phyloP scores from a whole-genome alignment of 2,329 filamentous ascomycete species.

The Hypomyces perniciosus region DNA sequence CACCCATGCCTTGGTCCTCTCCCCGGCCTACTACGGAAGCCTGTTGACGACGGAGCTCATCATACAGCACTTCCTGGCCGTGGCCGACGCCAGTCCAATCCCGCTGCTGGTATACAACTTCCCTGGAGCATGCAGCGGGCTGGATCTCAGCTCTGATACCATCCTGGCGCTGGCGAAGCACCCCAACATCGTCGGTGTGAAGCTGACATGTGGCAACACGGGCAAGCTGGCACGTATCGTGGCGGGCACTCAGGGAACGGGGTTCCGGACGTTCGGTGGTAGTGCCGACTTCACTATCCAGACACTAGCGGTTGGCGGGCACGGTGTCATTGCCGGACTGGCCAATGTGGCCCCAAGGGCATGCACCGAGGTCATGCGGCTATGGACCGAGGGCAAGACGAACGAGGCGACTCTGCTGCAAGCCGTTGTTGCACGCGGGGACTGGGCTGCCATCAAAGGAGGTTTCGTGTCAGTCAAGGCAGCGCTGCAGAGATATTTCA shows the following conservation, averaged over 20 bases:
- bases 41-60: slow-evolving; percentile 53
- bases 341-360: slow-evolving; percentile 64
- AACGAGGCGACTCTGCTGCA: slow-evolving; percentile 59
- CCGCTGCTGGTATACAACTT: slow-evolving; percentile 61
- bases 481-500: slow-evolving; percentile 54
- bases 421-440: slow-evolving; percentile 57
- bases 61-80: slow-evolving; percentile 55
- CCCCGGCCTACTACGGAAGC: slow-evolving; percentile 62
- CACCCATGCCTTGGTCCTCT: slow-evolving; percentile 61
- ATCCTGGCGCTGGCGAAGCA: slow-evolving; percentile 47
- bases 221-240: slow-evolving; percentile 50
- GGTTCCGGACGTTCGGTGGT: slow-evolving; percentile 65
- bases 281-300: slow-evolving; percentile 70
- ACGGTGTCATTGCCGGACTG: slow-evolving; percentile 65
- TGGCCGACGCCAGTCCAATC: slow-evolving; percentile 52
- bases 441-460: slow-evolving; percentile 64
- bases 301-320: slow-evolving; percentile 61
- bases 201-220: slow-evolving; percentile 59
- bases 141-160: slow-evolving; percentile 52
- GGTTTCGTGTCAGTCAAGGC: slow-evolving; percentile 66
- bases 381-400: slow-evolving; percentile 53
- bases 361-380: slow-evolving; percentile 54
- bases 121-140: slow-evolving; percentile 49
- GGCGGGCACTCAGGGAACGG: slow-evolving; percentile 32
- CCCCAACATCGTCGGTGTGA: slow-evolving; percentile 57